Conservation (phyloP, 306 rosid species). For the Sicyos baderoa region DNA sequence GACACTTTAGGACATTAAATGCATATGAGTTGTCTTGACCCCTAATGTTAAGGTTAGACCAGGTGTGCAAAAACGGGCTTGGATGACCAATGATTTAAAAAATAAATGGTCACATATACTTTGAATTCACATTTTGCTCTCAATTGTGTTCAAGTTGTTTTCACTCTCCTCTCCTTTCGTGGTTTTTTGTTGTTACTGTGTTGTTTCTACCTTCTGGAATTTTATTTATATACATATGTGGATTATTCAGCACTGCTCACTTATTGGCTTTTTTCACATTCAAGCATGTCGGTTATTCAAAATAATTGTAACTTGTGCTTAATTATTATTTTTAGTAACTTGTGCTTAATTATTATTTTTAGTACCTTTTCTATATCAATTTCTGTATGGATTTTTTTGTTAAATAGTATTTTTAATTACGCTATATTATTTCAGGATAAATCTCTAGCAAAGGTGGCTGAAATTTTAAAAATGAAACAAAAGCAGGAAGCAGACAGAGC, state of each 20-base stretch:
- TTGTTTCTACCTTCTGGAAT: background rate
- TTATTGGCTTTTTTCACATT: background rate
- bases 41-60: background rate
- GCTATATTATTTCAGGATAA: conserved; percentile 32
- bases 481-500: conserved; percentile 80
- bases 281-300: background rate
- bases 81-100: background rate
- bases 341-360: conserved; percentile 8
- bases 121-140: background rate
- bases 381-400: background rate
- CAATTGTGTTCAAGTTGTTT: background rate
- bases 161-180: background rate
- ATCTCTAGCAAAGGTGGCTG: conserved; percentile 48
- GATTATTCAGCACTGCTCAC: background rate
- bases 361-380: background rate
- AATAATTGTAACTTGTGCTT: conserved; percentile 4
- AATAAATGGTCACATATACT: background rate
- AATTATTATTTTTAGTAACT: background rate
- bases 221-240: background rate
- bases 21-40: background rate
- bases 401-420: background rate
- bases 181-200: background rate
- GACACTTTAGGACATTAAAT: background rate
- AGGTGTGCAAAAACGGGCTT: background rate
- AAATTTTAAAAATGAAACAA: conserved; percentile 46